Percentiles rank a stretch among this genome's conserved stretches.
These are phyloP conservation scores for Lanmaoa pseudosensibilis DNA, from an alignment of 768 basidiomycete genomes.

Conservation along the genomic window DNA sequence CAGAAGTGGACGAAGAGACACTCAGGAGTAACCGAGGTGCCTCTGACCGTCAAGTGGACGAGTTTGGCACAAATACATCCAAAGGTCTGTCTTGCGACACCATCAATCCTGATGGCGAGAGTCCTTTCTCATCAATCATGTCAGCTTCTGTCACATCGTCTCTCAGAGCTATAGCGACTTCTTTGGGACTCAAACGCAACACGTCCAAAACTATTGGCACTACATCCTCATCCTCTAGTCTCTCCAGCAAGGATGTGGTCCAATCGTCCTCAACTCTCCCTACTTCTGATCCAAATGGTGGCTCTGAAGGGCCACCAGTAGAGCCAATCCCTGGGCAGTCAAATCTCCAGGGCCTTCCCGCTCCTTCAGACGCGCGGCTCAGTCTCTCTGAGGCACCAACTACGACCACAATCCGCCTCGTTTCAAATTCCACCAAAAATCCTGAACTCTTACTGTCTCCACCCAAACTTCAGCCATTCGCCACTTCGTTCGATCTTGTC, in stretches of 20 bases:
- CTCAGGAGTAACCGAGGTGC: slow-evolving; percentile 45
- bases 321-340: slow-evolving; percentile 61
- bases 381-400: slow-evolving; percentile 52
- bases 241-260: slow-evolving; percentile 19
- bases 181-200: slow-evolving; percentile 66
- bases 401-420: slow-evolving; percentile 51
- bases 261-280: slow-evolving; percentile 31
- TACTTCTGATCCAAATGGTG: slow-evolving; percentile 25
- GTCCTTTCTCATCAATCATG: slow-evolving; percentile 6
- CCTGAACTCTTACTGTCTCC: slow-evolving; percentile 40
- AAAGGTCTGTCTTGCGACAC: slow-evolving; percentile 46
- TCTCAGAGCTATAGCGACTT: slow-evolving; percentile 72
- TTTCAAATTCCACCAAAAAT: slow-evolving; percentile 31
- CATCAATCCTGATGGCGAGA: neutral
- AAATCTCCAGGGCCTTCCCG: slow-evolving; percentile 59
- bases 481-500: slow-evolving; percentile 67
- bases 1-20: slow-evolving; percentile 58
- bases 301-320: slow-evolving; percentile 25
- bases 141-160: slow-evolving; percentile 69
- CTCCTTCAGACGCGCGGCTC: slow-evolving; percentile 58
- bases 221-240: slow-evolving; percentile 33
- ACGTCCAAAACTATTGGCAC: slow-evolving; percentile 11
- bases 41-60: slow-evolving; percentile 44
- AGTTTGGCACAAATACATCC: slow-evolving; percentile 73
- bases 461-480: slow-evolving; percentile 64